phyloP scores from a whole-genome alignment of 1,139 yeast genomes.

The Groenewaldozyma auringiensis region DNA sequence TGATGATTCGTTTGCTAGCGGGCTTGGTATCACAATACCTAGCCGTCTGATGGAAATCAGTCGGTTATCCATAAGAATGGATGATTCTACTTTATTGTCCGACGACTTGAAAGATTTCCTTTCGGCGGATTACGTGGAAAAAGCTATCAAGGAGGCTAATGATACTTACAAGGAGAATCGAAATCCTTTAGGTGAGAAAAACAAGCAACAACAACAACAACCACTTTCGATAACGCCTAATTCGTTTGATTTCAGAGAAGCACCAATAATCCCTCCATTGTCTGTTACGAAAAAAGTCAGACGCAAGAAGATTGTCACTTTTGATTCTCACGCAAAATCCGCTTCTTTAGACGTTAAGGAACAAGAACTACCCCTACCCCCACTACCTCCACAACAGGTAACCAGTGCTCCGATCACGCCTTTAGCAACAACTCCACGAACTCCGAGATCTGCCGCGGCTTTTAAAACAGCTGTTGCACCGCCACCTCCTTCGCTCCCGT shows the following conservation, averaged over 20 bases:
- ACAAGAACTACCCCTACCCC: no score
- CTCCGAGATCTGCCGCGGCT: neutral
- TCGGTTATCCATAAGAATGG: constrained; percentile 1
- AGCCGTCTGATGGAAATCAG: neutral
- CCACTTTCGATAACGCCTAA: neutral
- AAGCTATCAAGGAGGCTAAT: neutral
- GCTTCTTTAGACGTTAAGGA: neutral
- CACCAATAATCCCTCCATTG: neutral
- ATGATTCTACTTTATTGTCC: neutral
- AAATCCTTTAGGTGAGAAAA: neutral
- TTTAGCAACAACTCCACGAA: neutral
- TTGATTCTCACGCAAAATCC: neutral
- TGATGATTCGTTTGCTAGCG: neutral
- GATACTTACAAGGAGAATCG: neutral
- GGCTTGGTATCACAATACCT: constrained; percentile 1
- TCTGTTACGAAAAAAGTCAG: neutral
- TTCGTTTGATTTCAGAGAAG: no score
- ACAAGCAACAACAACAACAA: neutral
- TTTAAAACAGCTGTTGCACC: neutral
- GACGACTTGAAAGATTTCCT: constrained; percentile 2
- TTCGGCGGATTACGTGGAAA: neutral
- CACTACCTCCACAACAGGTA: no score
- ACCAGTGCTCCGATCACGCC: neutral
- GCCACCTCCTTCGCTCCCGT: neutral
- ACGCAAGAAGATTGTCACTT: neutral